Base-by-base conservation (phyloP, 306 rosid genomes). In the Herpetospermum pedunculosum region DNA sequence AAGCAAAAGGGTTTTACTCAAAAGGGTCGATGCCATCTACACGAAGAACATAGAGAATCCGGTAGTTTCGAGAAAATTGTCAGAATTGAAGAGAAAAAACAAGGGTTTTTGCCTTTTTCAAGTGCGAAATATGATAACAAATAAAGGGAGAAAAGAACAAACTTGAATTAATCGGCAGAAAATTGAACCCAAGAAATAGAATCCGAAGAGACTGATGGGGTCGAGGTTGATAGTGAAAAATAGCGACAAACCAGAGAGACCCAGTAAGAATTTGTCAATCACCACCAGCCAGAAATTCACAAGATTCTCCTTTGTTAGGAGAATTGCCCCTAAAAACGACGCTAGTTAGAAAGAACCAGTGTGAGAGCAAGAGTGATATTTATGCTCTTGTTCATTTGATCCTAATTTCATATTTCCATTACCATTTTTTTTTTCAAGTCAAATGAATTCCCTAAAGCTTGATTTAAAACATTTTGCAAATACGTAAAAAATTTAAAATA, bases 1-100 rank as follows among this genome's bases (percentile, higher is more conserved):
- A 81, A 79, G 64, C 75, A 81, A 69, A 1, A 86, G 81, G 74
- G 89, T 72, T 88, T 81, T 86, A 58, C 89, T 53, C 23, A 87
- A 70, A 74, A 86, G 81, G 62, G 97, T 67, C 2, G 96, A 84
- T 40, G 96, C 97, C 98, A 91, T 89, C 76, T 73, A 72, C 52
- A 48, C 72, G 57, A 47, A 76, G 80, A 81, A 64, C 85, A 82
- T 82, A 75, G 76, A 75, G 25, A 3, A 54, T 2, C 4, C 14
- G 3, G 65, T 6, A 16, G 53, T 8, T 37, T 37, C 4, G 15
- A 41, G 41, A 37, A 71, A 72, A 16, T n/a, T 68, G 23, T 6
- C 19, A 16, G 40, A 44, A 13, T 44, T 43, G 37, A 44, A 16
- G 55, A 43, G 55, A 3, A 28, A 26, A 26, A 13, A 34, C 25